Conservation (phyloP, 768 basidiomycete species). For the Plicaturopsis crispa region DNA sequence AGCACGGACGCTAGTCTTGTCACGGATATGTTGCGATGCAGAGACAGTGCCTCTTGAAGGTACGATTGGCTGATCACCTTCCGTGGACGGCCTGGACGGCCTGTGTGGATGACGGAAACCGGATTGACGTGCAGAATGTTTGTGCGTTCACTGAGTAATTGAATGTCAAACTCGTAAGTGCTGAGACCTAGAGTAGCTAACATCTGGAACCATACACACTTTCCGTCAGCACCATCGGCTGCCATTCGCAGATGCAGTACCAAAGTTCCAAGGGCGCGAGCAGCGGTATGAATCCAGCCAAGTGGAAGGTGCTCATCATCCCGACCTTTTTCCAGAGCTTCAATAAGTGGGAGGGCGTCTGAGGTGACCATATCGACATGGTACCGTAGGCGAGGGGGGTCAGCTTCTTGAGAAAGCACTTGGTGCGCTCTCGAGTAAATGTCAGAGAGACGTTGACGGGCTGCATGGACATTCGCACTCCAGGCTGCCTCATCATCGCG, state of each 20-base stretch:
- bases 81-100: slow-evolving; percentile 8
- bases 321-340: neutral
- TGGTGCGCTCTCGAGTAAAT: slow-evolving; percentile 4
- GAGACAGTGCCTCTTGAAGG: slow-evolving; percentile 6
- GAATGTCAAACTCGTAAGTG: slow-evolving; percentile 1
- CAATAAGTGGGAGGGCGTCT: neutral
- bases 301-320: neutral
- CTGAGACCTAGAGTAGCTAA: neutral
- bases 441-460: neutral
- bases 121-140: neutral
- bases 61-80: slow-evolving; percentile 6
- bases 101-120: slow-evolving; percentile 3
- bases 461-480: neutral
- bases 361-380: slow-evolving; percentile 2
- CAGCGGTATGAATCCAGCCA: neutral
- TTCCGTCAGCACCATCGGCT: neutral
- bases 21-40: neutral
- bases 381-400: slow-evolving; percentile 1
- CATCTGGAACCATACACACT: neutral
- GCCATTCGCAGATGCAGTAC: neutral
- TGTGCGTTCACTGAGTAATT: neutral
- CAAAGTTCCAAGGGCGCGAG: neutral
- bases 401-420: slow-evolving; percentile 4
- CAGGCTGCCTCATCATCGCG: no score
- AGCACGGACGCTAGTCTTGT: neutral